A percentile compares a stretch with the other conserved stretches of the same genome.
Evolutionary conservation across 202 grass and related monocot species (phyloP).

Genomic region (Alloteropsis angusta): DNA sequence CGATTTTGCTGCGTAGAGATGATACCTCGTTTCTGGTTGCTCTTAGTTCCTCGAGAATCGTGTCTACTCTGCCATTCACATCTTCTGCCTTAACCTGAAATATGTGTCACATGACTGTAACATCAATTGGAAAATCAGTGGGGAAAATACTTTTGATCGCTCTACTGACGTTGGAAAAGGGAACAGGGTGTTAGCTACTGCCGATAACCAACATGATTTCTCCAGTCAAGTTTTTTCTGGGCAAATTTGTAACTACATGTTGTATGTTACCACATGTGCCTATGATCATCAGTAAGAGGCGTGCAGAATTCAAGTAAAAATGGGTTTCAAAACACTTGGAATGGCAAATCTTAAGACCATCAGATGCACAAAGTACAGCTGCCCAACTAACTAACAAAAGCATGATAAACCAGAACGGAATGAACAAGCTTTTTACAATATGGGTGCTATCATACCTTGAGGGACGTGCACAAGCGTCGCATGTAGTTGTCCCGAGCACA

Average conservation of each 20-base stretch:
- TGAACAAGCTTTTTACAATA: background rate
- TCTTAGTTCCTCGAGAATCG: constrained; percentile 72
- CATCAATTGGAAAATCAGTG: background rate
- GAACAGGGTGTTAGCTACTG: background rate
- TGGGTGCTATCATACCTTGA: constrained; percentile 51
- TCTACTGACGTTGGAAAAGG: background rate
- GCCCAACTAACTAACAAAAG: background rate
- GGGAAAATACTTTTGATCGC: background rate
- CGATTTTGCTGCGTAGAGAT: constrained; percentile 67
- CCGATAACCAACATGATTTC: background rate
- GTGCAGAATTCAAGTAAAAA: background rate
- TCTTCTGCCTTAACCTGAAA: constrained; percentile 90
- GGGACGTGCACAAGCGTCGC: constrained; percentile 64
- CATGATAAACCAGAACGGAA: background rate
- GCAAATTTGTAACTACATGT: background rate
- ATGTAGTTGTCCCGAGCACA: constrained; percentile 76
- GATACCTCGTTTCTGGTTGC: constrained; percentile 73
- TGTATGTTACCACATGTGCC: background rate
- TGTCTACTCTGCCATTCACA: constrained; percentile 72
- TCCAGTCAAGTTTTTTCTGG: background rate
- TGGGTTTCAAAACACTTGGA: background rate
- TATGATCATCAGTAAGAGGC: background rate
- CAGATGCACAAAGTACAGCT: background rate
- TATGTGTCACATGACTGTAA: background rate
- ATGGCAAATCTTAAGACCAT: background rate